These are phyloP conservation scores for Jackrogersella multiformis DNA, from an alignment of 495 filamentous ascomycete genomes.

Conservation along the genomic window DNA sequence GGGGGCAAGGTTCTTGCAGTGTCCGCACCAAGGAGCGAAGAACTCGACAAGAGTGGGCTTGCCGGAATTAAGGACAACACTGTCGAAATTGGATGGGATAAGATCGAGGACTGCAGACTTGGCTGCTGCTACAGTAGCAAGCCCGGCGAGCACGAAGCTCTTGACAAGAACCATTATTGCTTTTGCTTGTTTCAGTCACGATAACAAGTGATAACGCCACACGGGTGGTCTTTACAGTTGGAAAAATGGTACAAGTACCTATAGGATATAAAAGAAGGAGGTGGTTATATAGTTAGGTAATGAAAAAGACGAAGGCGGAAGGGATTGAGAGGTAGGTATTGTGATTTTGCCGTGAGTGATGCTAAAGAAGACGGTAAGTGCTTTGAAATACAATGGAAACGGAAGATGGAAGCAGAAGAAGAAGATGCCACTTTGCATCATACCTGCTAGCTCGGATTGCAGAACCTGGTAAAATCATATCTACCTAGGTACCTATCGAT, in stretches of 20 bases:
- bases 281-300: background rate
- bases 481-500: background rate
- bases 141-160: constrained; percentile 61
- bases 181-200: constrained; percentile 20
- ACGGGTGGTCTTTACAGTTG: constrained; percentile 2
- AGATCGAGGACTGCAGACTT: constrained; percentile 83
- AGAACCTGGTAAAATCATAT: constrained; percentile 30
- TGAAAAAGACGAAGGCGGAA: background rate
- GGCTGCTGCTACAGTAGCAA: constrained; percentile 57
- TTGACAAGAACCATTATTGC: constrained; percentile 61
- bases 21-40: constrained; percentile 98
- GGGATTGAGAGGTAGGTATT: background rate
- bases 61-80: constrained; percentile 85
- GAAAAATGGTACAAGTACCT: constrained; percentile 2
- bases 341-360: constrained; percentile 2
- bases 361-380: constrained; percentile 17
- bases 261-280: background rate
- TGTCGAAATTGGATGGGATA: constrained; percentile 87
- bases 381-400: constrained; percentile 41
- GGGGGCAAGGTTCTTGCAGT: constrained; percentile 97
- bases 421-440: constrained; percentile 44
- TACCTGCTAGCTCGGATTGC: constrained; percentile 26
- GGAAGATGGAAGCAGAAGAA: too few species aligned
- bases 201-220: constrained; percentile 21
- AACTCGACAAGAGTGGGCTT: constrained; percentile 98